Evolutionary conservation across 23 red algal species (phyloP), one percentile per base, ranked within the genome.

Genomic region (Cyanidium caldarium): DNA sequence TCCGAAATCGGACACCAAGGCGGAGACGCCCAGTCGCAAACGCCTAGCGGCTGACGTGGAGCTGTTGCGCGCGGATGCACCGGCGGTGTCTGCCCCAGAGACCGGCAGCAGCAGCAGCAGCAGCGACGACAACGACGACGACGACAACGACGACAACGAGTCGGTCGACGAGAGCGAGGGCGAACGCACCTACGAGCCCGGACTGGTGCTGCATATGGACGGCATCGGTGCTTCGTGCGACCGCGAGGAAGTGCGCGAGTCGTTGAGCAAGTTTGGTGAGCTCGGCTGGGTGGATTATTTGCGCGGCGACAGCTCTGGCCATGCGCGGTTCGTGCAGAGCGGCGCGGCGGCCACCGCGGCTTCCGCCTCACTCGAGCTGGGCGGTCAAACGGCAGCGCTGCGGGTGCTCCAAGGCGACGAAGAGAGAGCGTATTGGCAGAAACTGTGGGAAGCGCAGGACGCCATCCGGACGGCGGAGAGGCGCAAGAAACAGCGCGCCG

Each of bases 231-330:
- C 79, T 3, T 72, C 58, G 29, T 71, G 83, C 19, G 51, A 46
- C 19, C 77, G 83, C 21, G 90, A 95, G 58, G 90, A 95, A 58
- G 70, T 95, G 34, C 72, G 76, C 29, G 70, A 87, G 38, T 72
- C 67, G 2, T 78, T 87, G 25, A 69, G 70, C 23, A 61, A 51
- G 17, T 86, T 82, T 65, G 89, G 89, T 34, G 69, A 80, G 41
- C 38, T 94, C 35, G 69, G 81, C 3, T 94, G 72, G 70, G 78
- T 94, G 35, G 89, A 94, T 45, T 86, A 79, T 38, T 39, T 39
- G 29, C 66, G 56, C 3, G 89, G 72, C 31, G 46, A 77, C 40
- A 66, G 41, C 15, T 69, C 67, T 36, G 83, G 72, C 33, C 42
- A 84, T 44, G 74, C 83, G 46, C 82, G 89, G 21, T 94, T 94